Conservation (phyloP, 305 asterid species). For the Lippia alba region DNA sequence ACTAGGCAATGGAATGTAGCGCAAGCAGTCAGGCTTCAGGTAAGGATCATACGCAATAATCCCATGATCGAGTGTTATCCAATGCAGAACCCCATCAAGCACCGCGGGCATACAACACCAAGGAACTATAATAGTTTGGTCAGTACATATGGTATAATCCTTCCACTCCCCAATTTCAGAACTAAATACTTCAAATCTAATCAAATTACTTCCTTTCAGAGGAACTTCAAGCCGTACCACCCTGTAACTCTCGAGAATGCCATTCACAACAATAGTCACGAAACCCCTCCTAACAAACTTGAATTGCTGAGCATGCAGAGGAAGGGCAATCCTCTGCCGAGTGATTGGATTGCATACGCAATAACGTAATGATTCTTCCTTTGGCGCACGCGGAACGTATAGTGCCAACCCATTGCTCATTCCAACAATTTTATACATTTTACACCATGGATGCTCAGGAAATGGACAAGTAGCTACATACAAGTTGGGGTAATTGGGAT, state of each 20-base stretch:
- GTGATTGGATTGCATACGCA: conserved; percentile 19
- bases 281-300: not conserved
- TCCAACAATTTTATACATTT: not conserved
- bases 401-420: not conserved
- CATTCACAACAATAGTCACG: not conserved
- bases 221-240: not conserved
- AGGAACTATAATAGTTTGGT: not conserved
- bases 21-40: not conserved
- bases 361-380: not conserved
- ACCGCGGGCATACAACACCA: not conserved
- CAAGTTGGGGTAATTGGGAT: not conserved
- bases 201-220: not conserved
- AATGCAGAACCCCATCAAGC: not conserved
- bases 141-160: not conserved
- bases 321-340: conserved; percentile 19
- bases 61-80: not conserved
- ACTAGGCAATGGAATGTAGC: conserved; percentile 9
- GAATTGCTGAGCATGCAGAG: not conserved
- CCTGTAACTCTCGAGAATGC: conserved; percentile 3
- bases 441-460: not conserved
- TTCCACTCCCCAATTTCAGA: conserved; percentile 23
- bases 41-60: conserved; percentile 13
- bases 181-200: conserved; percentile 1
- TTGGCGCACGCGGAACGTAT: too few species aligned
- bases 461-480: not conserved